Evolutionary conservation across 192 early-diverging fungal species (phyloP).

Genomic region (Radiomyces spectabilis): DNA sequence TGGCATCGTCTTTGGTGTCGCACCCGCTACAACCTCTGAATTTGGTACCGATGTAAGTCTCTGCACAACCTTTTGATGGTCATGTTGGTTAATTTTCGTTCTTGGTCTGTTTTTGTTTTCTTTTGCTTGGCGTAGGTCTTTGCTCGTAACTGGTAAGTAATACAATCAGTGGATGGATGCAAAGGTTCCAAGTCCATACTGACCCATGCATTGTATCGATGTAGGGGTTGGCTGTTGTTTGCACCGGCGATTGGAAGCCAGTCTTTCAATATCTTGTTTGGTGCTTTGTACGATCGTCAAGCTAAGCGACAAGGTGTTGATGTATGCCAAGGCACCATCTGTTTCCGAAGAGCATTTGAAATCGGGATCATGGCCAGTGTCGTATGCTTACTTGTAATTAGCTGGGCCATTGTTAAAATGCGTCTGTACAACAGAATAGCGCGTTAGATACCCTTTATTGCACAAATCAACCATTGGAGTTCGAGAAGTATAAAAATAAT

Average conservation of each 20-base stretch:
- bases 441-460: too few relatives aligned
- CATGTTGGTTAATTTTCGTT: not conserved
- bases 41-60: slow-evolving; percentile 21
- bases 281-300: slow-evolving; percentile 17
- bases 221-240: slow-evolving; percentile 25
- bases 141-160: slow-evolving; percentile 22
- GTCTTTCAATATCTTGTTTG: slow-evolving; percentile 24
- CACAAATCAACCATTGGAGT: too few relatives aligned
- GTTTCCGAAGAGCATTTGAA: slow-evolving; percentile 13
- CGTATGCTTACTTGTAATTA: not conserved
- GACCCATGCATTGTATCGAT: too few relatives aligned
- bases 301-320: slow-evolving; percentile 15
- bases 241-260: slow-evolving; percentile 28
- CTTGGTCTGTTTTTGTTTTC: not conserved
- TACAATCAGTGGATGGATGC: not conserved
- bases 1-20: slow-evolving; percentile 24
- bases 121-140: slow-evolving; percentile 11
- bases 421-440: slow-evolving; percentile 2
- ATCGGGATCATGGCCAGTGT: slow-evolving; percentile 2
- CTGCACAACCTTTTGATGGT: too few relatives aligned
- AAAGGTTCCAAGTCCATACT: too few relatives aligned
- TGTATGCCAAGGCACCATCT: slow-evolving; percentile 15
- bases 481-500: too few relatives aligned
- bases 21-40: slow-evolving; percentile 20
- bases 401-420: not conserved